Conservation (phyloP, 2,329 filamentous ascomycete genomes). For the Sporothrix mexicana region DNA sequence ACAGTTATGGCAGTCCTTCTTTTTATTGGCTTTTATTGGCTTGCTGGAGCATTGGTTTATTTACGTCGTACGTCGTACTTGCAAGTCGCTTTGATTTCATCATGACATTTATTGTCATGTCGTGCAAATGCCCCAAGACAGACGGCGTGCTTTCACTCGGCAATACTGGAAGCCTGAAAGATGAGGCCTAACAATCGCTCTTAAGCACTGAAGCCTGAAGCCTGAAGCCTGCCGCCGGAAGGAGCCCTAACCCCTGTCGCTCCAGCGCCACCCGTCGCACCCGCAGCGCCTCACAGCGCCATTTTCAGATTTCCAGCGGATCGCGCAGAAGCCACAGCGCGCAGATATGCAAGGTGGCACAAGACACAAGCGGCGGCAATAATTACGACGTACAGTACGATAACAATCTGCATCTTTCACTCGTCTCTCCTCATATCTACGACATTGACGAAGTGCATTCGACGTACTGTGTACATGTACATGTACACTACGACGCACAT, state of each 20-base stretch:
- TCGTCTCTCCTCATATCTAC: no score
- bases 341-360: constrained; percentile 1
- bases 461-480: no score
- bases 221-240: background rate
- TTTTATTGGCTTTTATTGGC: background rate
- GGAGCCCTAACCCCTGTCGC: background rate
- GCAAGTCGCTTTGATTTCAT: background rate
- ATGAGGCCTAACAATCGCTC: background rate
- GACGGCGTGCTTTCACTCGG: background rate
- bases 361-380: background rate
- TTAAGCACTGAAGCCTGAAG: no score
- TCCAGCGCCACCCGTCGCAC: constrained; percentile 4
- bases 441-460: no score
- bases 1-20: background rate
- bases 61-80: no score
- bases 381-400: background rate
- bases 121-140: background rate
- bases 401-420: no score
- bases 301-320: background rate
- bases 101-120: background rate
- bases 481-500: no score
- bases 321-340: constrained; percentile 20
- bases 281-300: background rate
- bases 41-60: background rate
- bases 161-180: background rate